Evolutionary conservation across 2,329 filamentous ascomycete species (phyloP).

Genomic region (Aspergillus caelatus): DNA sequence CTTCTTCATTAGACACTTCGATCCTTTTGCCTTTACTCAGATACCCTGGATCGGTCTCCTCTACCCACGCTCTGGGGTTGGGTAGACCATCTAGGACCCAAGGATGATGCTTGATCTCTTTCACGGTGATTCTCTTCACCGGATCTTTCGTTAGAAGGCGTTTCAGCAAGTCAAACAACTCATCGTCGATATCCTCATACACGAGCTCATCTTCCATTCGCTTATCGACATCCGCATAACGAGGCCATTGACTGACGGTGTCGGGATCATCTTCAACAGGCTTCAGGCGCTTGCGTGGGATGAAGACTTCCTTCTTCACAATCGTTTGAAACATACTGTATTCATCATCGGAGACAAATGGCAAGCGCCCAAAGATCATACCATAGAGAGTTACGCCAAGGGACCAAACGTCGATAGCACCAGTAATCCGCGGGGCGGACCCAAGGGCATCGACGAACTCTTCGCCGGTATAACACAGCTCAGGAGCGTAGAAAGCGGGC

Average conservation of each 20-base stretch:
- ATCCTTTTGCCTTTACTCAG: conserved; percentile 82
- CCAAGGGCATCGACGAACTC: conserved; percentile 60
- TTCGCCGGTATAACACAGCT: conserved; percentile 86
- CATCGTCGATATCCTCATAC: conserved; percentile 83
- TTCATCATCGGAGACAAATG: conserved; percentile 88
- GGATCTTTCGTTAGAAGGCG: conserved; percentile 88
- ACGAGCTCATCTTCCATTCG: conserved; percentile 75
- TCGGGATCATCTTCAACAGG: conserved; percentile 60
- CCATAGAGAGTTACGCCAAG: conserved; percentile 95
- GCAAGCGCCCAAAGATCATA: conserved; percentile 89
- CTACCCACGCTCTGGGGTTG: conserved; percentile 80
- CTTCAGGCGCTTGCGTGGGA: conserved; percentile 78
- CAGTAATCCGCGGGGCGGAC: conserved; percentile 71
- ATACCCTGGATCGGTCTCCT: conserved; percentile 84
- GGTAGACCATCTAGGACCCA: conserved; percentile 83
- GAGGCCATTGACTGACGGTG: conserved; percentile 49
- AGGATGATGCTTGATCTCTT: conserved; percentile 89
- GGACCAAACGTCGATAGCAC: conserved; percentile 97
- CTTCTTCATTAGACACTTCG: conserved; percentile 86
- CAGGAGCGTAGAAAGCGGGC: conserved; percentile 94
- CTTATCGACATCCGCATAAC: conserved; percentile 65
- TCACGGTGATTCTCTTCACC: conserved; percentile 80
- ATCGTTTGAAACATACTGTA: conserved; percentile 91
- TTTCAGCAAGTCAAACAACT: conserved; percentile 75
- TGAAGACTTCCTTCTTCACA: conserved; percentile 88